Conservation (phyloP, 345 rosid genomes). For the Gossypium australe region DNA sequence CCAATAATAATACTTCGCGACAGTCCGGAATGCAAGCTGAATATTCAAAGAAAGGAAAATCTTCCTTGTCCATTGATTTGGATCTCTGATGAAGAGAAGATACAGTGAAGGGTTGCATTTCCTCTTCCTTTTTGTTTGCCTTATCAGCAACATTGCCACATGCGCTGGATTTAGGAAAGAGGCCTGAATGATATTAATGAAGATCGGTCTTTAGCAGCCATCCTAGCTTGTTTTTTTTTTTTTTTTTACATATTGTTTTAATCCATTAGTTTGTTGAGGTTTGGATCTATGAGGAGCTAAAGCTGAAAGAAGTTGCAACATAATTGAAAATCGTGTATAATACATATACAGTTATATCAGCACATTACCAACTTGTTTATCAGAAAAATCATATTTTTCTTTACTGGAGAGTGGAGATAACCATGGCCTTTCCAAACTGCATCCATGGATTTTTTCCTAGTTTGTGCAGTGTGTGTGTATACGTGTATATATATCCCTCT, state of each 20-base stretch:
- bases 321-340: slow-evolving; percentile 26
- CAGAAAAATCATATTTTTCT: slow-evolving; percentile 3
- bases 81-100: slow-evolving; percentile 34
- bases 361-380: slow-evolving; percentile 9
- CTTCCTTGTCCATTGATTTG: slow-evolving; percentile 59
- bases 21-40: slow-evolving; percentile 20
- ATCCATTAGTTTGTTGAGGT: slow-evolving; percentile 19
- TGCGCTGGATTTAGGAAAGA: slow-evolving; percentile 1
- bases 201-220: slow-evolving; percentile 8
- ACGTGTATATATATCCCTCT: slow-evolving; percentile 1
- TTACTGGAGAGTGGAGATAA: slow-evolving; percentile 5
- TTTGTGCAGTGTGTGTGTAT: slow-evolving; percentile 22
- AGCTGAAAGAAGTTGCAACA: slow-evolving; percentile 11
- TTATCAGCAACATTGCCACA: slow-evolving; percentile 17
- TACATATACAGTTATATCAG: slow-evolving; percentile 10
- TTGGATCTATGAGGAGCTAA: slow-evolving; percentile 22
- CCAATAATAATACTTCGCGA: neutral
- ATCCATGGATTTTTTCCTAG: slow-evolving; percentile 19
- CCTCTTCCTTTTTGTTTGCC: slow-evolving; percentile 6
- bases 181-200: slow-evolving; percentile 1
- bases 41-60: slow-evolving; percentile 58
- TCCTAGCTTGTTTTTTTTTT: neutral
- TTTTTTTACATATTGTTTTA: neutral
- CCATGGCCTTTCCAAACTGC: slow-evolving; percentile 23
- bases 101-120: neutral